These are phyloP conservation scores for Chaetoscypha palmicola DNA, from an alignment of 2,329 filamentous ascomycete species.

Conservation along the genomic window DNA sequence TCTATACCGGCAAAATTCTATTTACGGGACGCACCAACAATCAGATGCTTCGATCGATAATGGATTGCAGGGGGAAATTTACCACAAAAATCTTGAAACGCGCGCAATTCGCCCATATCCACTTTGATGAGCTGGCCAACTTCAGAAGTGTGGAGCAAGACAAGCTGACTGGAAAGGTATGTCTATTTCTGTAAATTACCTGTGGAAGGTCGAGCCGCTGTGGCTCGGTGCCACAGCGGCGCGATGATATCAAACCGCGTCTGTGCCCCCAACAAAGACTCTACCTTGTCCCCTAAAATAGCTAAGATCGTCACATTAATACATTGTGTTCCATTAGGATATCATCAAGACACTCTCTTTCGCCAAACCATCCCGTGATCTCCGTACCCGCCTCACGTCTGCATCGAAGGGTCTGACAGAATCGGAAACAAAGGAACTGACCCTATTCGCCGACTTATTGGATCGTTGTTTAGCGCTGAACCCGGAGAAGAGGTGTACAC, in stretches of 20 bases:
- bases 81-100: constrained; percentile 83
- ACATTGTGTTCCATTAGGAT: constrained; percentile 41
- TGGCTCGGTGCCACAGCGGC: constrained; percentile 24
- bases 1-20: constrained; percentile 95
- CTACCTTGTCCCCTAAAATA: constrained; percentile 4
- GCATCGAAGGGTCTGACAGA: constrained; percentile 69
- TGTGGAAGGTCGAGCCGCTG: constrained; percentile 16
- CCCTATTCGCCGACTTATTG: constrained; percentile 77
- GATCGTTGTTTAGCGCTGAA: constrained; percentile 86
- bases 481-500: constrained; percentile 84
- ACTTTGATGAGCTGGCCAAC: constrained; percentile 79
- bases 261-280: constrained; percentile 3
- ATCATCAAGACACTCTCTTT: constrained; percentile 60
- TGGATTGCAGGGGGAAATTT: constrained; percentile 91
- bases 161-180: constrained; percentile 75
- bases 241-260: constrained; percentile 6
- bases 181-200: constrained; percentile 19
- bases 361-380: constrained; percentile 70
- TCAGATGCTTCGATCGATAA: constrained; percentile 93
- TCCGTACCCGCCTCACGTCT: constrained; percentile 72
- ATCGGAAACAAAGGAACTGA: constrained; percentile 67
- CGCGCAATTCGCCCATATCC: constrained; percentile 65
- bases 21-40: constrained; percentile 96
- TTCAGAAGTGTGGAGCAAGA: constrained; percentile 83
- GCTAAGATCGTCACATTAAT: constrained; percentile 9